These are phyloP conservation scores for Fusarium equiseti DNA, from an alignment of 2,329 filamentous ascomycete species.

Conservation along the genomic window DNA sequence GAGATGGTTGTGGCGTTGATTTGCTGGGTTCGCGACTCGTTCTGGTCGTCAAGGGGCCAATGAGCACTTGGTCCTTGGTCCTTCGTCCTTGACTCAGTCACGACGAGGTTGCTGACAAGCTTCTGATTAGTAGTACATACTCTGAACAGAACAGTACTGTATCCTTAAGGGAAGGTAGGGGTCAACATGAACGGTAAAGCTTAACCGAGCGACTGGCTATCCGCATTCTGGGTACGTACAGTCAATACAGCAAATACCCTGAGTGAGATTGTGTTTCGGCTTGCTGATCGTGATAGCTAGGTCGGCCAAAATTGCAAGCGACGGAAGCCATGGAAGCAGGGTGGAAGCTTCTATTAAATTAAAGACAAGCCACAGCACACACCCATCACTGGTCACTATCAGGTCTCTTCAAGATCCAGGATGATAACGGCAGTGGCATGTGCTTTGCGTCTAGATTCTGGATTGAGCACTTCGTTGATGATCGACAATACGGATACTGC, in stretches of 20 bases:
- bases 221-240: not conserved
- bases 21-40: constrained; percentile 8
- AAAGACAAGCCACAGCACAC: not conserved
- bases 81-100: constrained; percentile 37
- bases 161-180: not conserved
- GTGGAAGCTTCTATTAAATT: not conserved
- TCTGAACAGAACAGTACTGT: not conserved
- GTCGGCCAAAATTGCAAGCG: not conserved
- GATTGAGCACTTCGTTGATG: constrained; percentile 22
- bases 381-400: too few species aligned
- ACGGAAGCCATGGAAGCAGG: constrained; percentile 1
- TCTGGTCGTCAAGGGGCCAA: constrained; percentile 6
- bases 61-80: not conserved
- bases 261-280: constrained; percentile 3
- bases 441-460: constrained; percentile 7
- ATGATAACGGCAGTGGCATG: not conserved
- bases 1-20: constrained; percentile 30
- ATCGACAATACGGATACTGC: constrained; percentile 21
- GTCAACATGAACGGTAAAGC: constrained; percentile 3
- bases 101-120: constrained; percentile 15
- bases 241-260: not conserved
- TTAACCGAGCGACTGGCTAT: constrained; percentile 12
- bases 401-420: not conserved
- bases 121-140: not conserved
- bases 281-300: constrained; percentile 18